Base-by-base conservation (phyloP, 108 stramenopile species). In the Nitzschia putrida region DNA sequence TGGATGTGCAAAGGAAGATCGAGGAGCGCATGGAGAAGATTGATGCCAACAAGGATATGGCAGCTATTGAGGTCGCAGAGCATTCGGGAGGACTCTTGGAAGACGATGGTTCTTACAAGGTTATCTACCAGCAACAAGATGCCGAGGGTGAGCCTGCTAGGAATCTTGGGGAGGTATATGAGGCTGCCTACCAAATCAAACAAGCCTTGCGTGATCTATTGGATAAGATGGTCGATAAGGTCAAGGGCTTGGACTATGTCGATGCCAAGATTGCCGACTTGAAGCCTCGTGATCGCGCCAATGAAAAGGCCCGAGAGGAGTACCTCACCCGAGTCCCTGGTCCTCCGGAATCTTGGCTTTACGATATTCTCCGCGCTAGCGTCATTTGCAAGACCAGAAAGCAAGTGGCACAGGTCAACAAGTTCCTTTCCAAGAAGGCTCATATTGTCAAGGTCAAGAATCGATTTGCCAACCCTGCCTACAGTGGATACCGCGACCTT, bases 121-220 rank as follows among this genome's bases (percentile, higher is more conserved):
- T 44, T 20, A 71, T 66, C 21, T 77, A 77, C 50, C 76, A 77
- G 57, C 76, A 77, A 60, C 68, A 71, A 34, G 69, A 77, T 50
- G 69, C 69, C 8, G 69, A 77, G 34, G 76, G 76, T 50, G 76
- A 77, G 51, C 69, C 64, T 0, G 76, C 76, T 16, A 59, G 57
- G 21, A 77, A 77, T 43, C 56, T 77, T 20, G 76, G 76, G 10
- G 76, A 77, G 37, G 76, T 77, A 0, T 77, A 77, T 42, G 76
- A 77, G 64, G 64, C 69, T n/a, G 76, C 76, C 14, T 77, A 77
- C 34, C 69, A 71, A 61, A 77, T 77, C 69, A 77, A 77, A 47
- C 76, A 77, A 44, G 44, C 64, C 7, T 50, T 77, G 44, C 61
- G 76, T 18, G 76, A 77, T 52, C 52, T 77, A 12, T 26, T 77